Evolutionary conservation across 441 rosid genomes (phyloP), one percentile per base, ranked within the genome.

Genomic region (Codiaeum variegatum): DNA sequence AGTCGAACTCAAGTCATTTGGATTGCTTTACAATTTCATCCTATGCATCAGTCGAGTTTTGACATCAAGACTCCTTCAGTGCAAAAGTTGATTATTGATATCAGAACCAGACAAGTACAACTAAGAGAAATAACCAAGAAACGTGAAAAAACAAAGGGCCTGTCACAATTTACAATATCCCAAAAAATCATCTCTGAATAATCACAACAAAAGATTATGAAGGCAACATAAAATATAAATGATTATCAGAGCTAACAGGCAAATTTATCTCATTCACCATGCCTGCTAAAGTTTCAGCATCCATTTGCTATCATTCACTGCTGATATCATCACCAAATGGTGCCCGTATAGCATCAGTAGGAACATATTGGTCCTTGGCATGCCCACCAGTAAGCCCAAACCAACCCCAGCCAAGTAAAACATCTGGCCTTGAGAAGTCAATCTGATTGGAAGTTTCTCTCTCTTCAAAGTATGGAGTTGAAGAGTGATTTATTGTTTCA

Each of bases 381-480:
- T 73, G 70, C 70, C 83, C 83, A 58, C 83, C 77, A 55, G 83
- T 80, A 34, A 85, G 87, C 76, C 87, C 95, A 61, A 87, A 76
- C 96, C 96, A 93, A 79, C 83, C 87, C 47, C 95, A 86, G 47
- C 84, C 88, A 54, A 91, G 90, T 72, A 91, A 78, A 59, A 86
- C 90, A 76, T 90, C 95, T 32, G 94, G 87, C 46, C 83, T 65
- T 46, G 77, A 79, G 62, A 77, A 54, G 73, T 83, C 90, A 49
- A 81, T 58, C 62, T 62, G 56, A 56, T 69, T 19, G 26, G 65
- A 42, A 56, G 64, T 74, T 78, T 82, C 88, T 60, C 73, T 84
- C 75, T 78, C 86, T 60, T 79, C 42, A 6, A 47, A 21, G 29
- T 42, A 60, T 10, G 24, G 28, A 42, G 5, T 70, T 9, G 40